A percentile compares a stretch with the other conserved stretches of the same genome.
Evolutionary conservation across 768 basidiomycete species (phyloP).

Genomic region (Rubroboletus pulcherrimus): DNA sequence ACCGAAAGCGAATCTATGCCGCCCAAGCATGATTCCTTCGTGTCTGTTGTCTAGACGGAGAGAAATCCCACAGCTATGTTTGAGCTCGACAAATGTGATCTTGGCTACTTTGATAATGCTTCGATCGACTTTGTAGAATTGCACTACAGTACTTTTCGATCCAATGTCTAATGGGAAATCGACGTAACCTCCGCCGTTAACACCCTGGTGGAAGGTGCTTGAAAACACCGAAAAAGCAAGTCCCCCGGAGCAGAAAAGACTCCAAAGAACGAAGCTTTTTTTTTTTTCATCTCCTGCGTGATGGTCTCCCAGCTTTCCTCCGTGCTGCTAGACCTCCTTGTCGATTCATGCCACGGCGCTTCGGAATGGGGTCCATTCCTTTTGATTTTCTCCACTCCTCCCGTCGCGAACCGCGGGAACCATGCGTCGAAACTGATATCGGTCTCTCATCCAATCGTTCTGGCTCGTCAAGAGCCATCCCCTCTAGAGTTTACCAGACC

Average conservation of each 20-base stretch:
- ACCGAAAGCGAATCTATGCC: conserved; percentile 1
- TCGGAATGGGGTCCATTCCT: conserved; percentile 55
- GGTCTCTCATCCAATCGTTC: conserved; percentile 25
- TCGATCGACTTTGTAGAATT: background rate
- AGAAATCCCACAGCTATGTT: background rate
- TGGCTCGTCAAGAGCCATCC: conserved; percentile 51
- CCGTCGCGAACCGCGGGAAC: conserved; percentile 68
- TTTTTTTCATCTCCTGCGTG: conserved; percentile 57
- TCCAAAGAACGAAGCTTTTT: conserved; percentile 7
- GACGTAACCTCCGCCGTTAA: background rate
- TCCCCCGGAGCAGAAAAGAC: background rate
- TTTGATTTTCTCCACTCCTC: conserved; percentile 84
- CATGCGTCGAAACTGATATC: conserved; percentile 71
- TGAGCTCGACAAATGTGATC: background rate
- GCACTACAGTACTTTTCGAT: conserved; percentile 15
- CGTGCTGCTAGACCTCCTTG: conserved; percentile 60
- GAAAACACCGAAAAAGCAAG: background rate
- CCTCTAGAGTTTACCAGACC: conserved; percentile 31
- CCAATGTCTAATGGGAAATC: conserved; percentile 1
- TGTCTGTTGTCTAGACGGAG: conserved; percentile 10
- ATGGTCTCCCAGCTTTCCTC: conserved; percentile 66
- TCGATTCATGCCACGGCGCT: conserved; percentile 56
- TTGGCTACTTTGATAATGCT: background rate
- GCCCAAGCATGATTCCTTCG: background rate
- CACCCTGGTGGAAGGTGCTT: background rate